A percentile compares a stretch with the other conserved stretches of the same genome.
phyloP scores from a whole-genome alignment of 2,329 filamentous ascomycete species.

The Thielaviopsis ethacetica region DNA sequence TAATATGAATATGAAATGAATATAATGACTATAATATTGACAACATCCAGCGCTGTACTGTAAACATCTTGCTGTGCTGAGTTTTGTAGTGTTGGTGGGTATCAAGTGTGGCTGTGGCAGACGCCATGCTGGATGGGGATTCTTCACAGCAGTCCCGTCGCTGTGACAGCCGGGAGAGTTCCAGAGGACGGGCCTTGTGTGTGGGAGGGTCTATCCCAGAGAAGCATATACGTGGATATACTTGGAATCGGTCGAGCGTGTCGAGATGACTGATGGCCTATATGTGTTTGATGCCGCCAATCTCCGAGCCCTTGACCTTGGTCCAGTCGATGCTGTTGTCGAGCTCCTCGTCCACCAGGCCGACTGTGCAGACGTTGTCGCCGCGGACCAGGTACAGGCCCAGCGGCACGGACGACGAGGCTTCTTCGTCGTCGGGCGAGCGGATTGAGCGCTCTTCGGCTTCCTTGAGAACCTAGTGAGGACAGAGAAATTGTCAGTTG shows the following conservation, averaged over 20 bases:
- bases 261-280: background rate
- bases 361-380: constrained; percentile 84
- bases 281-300: constrained; percentile 69
- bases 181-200: background rate
- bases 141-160: background rate
- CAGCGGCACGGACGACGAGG: constrained; percentile 63
- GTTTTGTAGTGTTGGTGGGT: constrained; percentile 2
- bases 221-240: background rate
- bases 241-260: background rate
- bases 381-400: constrained; percentile 86
- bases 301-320: constrained; percentile 69
- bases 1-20: background rate
- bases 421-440: constrained; percentile 64
- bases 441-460: constrained; percentile 85
- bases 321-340: constrained; percentile 87
- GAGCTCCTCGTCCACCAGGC: constrained; percentile 74
- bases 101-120: constrained; percentile 1
- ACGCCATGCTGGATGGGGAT: background rate
- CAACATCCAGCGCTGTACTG: background rate
- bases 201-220: background rate
- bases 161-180: background rate
- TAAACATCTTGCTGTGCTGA: background rate
- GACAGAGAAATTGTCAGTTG: background rate
- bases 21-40: background rate
- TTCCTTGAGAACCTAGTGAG: constrained; percentile 51